A percentile compares a stretch with the other conserved stretches of the same genome.
Evolutionary conservation across 2,329 filamentous ascomycete genomes (phyloP).

Genomic region (Falciphora oryzae): DNA sequence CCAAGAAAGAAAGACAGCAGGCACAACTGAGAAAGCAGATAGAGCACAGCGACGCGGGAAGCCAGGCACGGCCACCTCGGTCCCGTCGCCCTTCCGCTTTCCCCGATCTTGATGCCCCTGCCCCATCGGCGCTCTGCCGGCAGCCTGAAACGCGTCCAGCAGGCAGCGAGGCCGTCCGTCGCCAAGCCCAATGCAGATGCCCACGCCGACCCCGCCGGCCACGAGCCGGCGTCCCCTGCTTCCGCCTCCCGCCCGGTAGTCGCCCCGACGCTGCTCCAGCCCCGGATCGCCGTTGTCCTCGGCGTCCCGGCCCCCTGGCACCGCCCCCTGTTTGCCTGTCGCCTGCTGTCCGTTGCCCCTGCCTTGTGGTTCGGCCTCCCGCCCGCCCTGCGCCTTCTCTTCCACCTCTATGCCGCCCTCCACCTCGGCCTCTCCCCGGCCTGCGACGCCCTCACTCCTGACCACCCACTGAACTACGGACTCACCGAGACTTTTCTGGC

Average conservation of each 20-base stretch:
- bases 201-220: slow-evolving; percentile 10
- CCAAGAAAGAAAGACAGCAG: too few relatives aligned
- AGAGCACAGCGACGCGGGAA: too few relatives aligned
- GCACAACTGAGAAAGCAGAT: too few relatives aligned
- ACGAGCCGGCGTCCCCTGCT: not conserved
- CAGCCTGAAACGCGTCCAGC: not conserved
- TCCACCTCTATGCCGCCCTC: slow-evolving; percentile 48
- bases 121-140: too few relatives aligned
- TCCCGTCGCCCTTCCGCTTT: too few relatives aligned
- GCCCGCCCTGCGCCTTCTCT: slow-evolving; percentile 61
- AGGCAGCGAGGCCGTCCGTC: not conserved
- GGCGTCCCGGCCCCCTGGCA: slow-evolving; percentile 70
- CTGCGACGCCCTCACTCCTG: not conserved
- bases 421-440: slow-evolving; percentile 10
- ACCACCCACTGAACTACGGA: slow-evolving; percentile 9
- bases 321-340: slow-evolving; percentile 64
- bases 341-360: slow-evolving; percentile 66
- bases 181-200: not conserved
- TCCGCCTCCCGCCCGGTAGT: slow-evolving; percentile 14
- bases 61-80: too few relatives aligned
- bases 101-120: too few relatives aligned
- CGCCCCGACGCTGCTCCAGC: slow-evolving; percentile 53
- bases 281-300: slow-evolving; percentile 71
- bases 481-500: slow-evolving; percentile 66
- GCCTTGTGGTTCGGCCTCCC: slow-evolving; percentile 67